Base-by-base conservation (phyloP, 2,329 filamentous ascomycete species). In the Ceratocystiopsis sp. region DNA sequence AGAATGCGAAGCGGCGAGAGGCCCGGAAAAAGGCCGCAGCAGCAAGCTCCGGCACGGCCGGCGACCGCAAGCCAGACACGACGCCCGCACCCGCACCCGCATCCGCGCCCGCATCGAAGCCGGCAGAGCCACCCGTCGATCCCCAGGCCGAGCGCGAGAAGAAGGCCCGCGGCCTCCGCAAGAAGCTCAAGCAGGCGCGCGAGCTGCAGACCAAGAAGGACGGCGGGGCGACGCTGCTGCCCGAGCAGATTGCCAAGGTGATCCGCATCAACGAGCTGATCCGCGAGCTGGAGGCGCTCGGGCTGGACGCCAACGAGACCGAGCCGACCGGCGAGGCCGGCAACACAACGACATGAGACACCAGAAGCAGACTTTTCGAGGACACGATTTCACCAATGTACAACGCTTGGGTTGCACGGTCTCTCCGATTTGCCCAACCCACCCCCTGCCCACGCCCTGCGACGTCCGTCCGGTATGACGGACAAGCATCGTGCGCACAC, bases 181-280 rank as follows among this genome's bases (percentile, higher is more conserved):
- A 98, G 69, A 98, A 96, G 63, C 66, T 98, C 47, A 83, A 89
- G 54, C 91, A 98, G 59, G 89, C 91, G 4, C 81, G 78, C 52
- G 91, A 96, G 2, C 68, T 98, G 43, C 81, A 85, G 57, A 80
- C 78, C 54, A 95, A 94, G 69, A 93, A 93, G 61, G 84, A 93
- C 19, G 78, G 77, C 44, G 91, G 91, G 17, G 81, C 84, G 57
- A 70, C 75, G 5, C 63, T 98, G 47, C 68, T 96, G 21, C 89
- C 87, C 0, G 91, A 98, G 64, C 91, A 98, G 64, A 80, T 96
- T 50, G 86, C 89, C 53, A 98, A 98, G 65, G 84, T 98, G 44
- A 93, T 94, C 59, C 93, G 91, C 62, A 94, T 98, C 58, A 85
- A 84, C 49, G 91, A 98, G 64, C 71, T 98, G 41, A 78, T 95